A percentile compares a stretch with the other conserved stretches of the same genome.
Evolutionary conservation across 441 rosid genomes (phyloP).

Genomic region (Gossypium aridum): DNA sequence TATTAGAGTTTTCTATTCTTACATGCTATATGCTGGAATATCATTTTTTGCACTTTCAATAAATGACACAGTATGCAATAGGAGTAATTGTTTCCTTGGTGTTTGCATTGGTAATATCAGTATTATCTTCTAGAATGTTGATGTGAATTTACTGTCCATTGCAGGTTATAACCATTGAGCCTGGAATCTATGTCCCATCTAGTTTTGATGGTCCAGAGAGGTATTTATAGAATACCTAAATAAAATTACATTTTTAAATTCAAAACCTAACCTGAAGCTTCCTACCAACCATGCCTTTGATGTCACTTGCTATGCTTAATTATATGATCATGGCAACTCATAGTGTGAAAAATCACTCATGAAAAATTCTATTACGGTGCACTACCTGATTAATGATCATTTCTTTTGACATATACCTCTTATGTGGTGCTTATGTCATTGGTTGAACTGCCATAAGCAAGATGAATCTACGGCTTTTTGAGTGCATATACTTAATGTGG

Average conservation of each 20-base stretch:
- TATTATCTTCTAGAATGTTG: neutral
- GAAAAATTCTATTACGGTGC: neutral
- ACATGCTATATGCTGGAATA: neutral
- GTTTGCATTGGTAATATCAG: neutral
- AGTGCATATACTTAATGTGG: neutral
- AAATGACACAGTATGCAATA: neutral
- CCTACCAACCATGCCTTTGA: neutral
- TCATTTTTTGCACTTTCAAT: neutral
- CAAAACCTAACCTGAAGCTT: neutral
- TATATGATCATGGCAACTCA: neutral
- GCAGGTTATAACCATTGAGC: slow-evolving; percentile 95
- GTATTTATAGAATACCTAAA: slow-evolving; percentile 27
- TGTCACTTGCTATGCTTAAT: neutral
- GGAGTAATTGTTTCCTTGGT: neutral
- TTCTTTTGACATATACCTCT: neutral
- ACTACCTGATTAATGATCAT: neutral
- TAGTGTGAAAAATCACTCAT: neutral
- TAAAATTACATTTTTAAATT: neutral
- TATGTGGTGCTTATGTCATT: neutral
- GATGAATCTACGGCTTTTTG: neutral
- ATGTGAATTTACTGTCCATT: slow-evolving; percentile 12
- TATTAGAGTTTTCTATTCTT: neutral
- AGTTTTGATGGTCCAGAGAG: slow-evolving; percentile 57
- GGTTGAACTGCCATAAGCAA: slow-evolving; percentile 1
- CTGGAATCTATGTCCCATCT: slow-evolving; percentile 84